Percentiles rank a stretch among this genome's conserved stretches.
Evolutionary conservation across 768 basidiomycete genomes (phyloP).

Genomic region (Kwoniella dejecticola): DNA sequence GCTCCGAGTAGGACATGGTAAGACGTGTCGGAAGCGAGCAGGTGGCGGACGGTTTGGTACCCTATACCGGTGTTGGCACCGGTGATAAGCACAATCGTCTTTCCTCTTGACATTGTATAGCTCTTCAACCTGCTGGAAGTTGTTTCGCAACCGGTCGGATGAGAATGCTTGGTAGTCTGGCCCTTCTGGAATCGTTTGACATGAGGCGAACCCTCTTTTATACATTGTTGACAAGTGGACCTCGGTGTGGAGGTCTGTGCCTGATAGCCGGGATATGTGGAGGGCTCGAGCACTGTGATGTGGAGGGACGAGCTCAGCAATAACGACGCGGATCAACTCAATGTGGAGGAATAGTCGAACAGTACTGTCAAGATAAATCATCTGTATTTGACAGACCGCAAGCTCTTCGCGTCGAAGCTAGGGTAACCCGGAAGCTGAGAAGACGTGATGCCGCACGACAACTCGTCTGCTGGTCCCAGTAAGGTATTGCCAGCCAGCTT

Average conservation of each 20-base stretch:
- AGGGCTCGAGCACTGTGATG: not conserved
- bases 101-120: not conserved
- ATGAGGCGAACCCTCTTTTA: not conserved
- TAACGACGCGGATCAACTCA: too few species aligned
- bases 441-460: not conserved
- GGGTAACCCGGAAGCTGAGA: too few species aligned
- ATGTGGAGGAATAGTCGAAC: too few species aligned
- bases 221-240: constrained; percentile 1
- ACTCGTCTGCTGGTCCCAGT: not conserved
- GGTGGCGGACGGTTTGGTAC: constrained; percentile 3
- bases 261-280: not conserved
- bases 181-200: too few species aligned
- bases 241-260: constrained; percentile 6
- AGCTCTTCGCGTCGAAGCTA: too few species aligned
- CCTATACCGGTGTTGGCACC: constrained; percentile 18
- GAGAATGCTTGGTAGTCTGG: not conserved
- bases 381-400: too few species aligned
- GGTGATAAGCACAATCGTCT: constrained; percentile 6
- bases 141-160: too few species aligned
- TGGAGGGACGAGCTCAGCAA: not conserved
- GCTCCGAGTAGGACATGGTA: constrained; percentile 7
- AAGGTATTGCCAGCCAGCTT: constrained; percentile 51
- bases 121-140: not conserved
- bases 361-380: too few species aligned
- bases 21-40: not conserved